Evolutionary conservation across 495 filamentous ascomycete species (phyloP).

Genomic region (Sordaria brevicollis): DNA sequence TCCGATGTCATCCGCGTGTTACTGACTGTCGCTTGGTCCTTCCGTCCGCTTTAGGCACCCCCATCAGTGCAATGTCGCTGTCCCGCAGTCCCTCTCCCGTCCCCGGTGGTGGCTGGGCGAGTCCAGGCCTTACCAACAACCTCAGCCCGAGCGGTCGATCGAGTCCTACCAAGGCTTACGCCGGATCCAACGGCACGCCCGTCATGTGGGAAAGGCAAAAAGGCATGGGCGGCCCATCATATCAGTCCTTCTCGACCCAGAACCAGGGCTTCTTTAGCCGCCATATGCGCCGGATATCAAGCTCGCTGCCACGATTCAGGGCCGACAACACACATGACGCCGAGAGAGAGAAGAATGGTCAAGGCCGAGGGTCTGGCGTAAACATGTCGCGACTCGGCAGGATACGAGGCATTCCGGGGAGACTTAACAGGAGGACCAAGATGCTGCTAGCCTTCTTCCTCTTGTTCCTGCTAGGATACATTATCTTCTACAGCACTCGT

Average conservation of each 20-base stretch:
- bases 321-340: conserved; percentile 36
- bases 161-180: conserved; percentile 46
- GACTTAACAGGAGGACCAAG: conserved; percentile 41
- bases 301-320: conserved; percentile 61
- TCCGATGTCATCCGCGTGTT: conserved; percentile 1
- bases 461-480: conserved; percentile 48
- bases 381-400: conserved; percentile 31
- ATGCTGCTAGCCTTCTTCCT: conserved; percentile 49
- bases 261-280: conserved; percentile 69
- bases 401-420: conserved; percentile 22
- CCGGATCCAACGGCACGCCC: conserved; percentile 40
- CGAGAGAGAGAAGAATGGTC: conserved; percentile 69
- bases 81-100: conserved; percentile 77
- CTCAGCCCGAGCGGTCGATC: conserved; percentile 55
- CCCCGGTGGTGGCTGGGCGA: conserved; percentile 77
- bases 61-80: conserved; percentile 57
- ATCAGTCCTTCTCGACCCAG: conserved; percentile 76
- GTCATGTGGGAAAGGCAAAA: conserved; percentile 80
- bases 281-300: conserved; percentile 64
- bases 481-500: conserved; percentile 63
- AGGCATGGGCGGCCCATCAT: conserved; percentile 51
- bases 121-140: conserved; percentile 54
- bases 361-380: conserved; percentile 27
- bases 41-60: conserved; percentile 27
- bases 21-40: conserved; percentile 7